Base-by-base conservation (phyloP, 1,284 basidiomycete genomes). In the Megacollybia platyphylla region DNA sequence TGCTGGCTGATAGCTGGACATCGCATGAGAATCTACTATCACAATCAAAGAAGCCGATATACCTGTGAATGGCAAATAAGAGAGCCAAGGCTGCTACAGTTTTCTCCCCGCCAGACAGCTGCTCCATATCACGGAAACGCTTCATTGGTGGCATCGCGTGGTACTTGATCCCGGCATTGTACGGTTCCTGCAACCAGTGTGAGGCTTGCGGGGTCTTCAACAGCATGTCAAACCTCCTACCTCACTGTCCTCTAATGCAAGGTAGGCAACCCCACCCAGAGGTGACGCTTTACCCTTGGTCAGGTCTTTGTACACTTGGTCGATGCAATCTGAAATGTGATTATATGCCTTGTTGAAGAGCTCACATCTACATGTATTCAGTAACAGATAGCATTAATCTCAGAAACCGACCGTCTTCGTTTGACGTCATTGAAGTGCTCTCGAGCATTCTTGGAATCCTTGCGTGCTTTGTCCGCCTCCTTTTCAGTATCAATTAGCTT, bases 101-200 rank as follows among this genome's bases (percentile, higher is more conserved):
- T 68, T 97, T 97, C 60, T 99, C 96, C 18, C 96, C 96, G 42
- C 94, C 96, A 0, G 92, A 97, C 4, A 98, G 69, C 58, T 97
- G 93, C 48, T 97, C 93, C 87, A 98, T 98, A 59, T 98, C 96
- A 50, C 93, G 77, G 72, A 98, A 98, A 5, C 92, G 86, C 61
- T 99, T 99, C 81, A 97, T 94, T 0, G 93, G 93, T 0, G 94
- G 94, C 88, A 98, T 98, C 1, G 93, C 92, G 58, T 97, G 93
- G 58, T 97, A 98, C 61, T 94, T 96, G 64, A 98, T 89, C 45
- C 94, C 96, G 24, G 83, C 87, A 18, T 77, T 74, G 54, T 98
- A 98, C 0, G 96, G 96, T 70, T 98, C 96, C 86, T 96, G 48
- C 15, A 46, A 39, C 15, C 30, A 35, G 41, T 36, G 8, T 11